Percentiles rank a stretch among this genome's conserved stretches.
These are phyloP conservation scores for Ophiocytium majus DNA, from an alignment of 352 stramenopile species.

Conservation along the genomic window DNA sequence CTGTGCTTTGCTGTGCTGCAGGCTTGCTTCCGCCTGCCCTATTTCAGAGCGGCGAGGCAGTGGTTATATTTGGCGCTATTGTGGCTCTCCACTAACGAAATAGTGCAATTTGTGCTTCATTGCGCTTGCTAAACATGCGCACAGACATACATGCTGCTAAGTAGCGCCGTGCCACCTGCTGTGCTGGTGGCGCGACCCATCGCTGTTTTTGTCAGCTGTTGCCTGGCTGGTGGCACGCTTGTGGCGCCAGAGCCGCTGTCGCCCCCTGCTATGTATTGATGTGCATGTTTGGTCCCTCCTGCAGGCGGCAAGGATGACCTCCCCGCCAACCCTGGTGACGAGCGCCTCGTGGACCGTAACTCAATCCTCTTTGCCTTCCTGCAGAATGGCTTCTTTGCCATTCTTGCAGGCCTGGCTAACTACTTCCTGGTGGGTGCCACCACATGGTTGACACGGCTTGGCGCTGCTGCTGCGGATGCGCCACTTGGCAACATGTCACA, in stretches of 20 bases:
- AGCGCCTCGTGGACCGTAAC: constrained; percentile 1
- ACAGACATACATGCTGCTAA: too few relatives aligned
- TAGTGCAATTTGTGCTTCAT: too few relatives aligned
- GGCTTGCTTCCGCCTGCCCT: neutral
- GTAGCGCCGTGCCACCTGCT: too few relatives aligned
- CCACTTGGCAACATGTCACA: too few relatives aligned
- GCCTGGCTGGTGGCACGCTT: neutral
- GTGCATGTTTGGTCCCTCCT: neutral
- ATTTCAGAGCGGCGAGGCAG: neutral
- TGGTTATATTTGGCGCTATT: too few relatives aligned
- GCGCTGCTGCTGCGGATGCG: too few relatives aligned
- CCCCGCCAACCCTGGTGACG: neutral
- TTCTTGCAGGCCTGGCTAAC: neutral
- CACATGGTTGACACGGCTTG: too few relatives aligned
- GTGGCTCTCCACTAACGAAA: too few relatives aligned
- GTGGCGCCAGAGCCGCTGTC: neutral
- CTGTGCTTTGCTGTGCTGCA: neutral
- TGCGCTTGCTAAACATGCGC: too few relatives aligned
- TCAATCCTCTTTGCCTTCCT: constrained; percentile 1
- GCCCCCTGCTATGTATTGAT: too few relatives aligned
- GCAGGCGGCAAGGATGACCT: neutral
- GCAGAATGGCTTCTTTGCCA: constrained; percentile 17
- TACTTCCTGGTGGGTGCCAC: constrained; percentile 28
- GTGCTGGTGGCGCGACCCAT: neutral
- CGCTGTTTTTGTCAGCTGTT: neutral